These are phyloP conservation scores for Boechera retrofracta DNA, from an alignment of 345 rosid genomes.

Conservation along the genomic window DNA sequence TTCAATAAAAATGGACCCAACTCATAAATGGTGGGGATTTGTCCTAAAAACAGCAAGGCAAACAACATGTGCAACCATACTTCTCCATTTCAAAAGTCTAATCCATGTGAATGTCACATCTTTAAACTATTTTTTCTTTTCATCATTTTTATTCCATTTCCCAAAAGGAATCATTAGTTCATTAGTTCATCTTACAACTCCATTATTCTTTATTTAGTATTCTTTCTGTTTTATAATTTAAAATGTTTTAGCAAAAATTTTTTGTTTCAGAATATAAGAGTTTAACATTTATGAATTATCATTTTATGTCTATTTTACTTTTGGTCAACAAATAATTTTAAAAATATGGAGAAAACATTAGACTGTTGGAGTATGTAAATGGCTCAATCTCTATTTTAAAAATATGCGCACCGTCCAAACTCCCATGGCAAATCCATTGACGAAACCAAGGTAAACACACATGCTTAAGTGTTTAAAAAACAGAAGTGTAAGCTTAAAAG, in stretches of 20 bases:
- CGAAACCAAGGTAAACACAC: constrained; percentile 44
- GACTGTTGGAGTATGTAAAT: constrained; percentile 3
- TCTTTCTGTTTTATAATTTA: too few relatives aligned
- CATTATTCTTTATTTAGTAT: constrained; percentile 19
- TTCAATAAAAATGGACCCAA: constrained; percentile 40
- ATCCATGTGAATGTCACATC: constrained; percentile 49
- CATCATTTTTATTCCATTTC: constrained; percentile 10
- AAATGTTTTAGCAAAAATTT: too few relatives aligned
- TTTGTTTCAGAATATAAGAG: too few relatives aligned
- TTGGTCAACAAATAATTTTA: background rate
- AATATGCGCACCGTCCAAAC: constrained; percentile 38
- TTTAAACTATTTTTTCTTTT: constrained; percentile 16
- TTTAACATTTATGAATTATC: too few relatives aligned
- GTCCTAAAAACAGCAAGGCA: constrained; percentile 44
- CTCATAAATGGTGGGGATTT: constrained; percentile 38
- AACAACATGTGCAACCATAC: constrained; percentile 48
- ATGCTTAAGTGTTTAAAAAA: constrained; percentile 34
- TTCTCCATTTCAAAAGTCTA: constrained; percentile 18
- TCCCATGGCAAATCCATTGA: constrained; percentile 40
- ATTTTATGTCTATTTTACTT: too few relatives aligned
- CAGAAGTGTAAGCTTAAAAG: constrained; percentile 14
- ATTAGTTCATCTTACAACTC: constrained; percentile 33
- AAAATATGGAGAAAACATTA: background rate
- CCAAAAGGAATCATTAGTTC: constrained; percentile 21
- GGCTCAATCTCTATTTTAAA: background rate